Evolutionary conservation across 78 protist species (phyloP), one percentile per base, ranked within the genome.

Genomic region (Chrysochromulina parva): DNA sequence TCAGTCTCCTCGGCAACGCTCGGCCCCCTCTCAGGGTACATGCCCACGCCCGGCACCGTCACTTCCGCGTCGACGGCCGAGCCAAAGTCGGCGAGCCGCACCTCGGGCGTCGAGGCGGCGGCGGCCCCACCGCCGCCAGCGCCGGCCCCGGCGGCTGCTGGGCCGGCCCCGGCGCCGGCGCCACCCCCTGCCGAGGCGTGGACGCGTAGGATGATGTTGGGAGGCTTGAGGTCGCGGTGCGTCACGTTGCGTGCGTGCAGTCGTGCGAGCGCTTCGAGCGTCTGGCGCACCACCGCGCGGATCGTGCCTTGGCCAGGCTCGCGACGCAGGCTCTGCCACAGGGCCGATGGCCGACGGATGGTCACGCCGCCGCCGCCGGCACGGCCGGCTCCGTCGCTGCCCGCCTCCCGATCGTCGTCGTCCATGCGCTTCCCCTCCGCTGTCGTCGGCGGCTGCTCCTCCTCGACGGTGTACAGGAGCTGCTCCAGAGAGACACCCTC

Each of bases 211-310:
- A 74, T 74, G 22, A 50, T 3, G 58, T 74, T 74, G 16, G 57
- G 13, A 19, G 84, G 84, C 55, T 74, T 74, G 84, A 74, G 53
- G 84, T 74, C 84, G n/a, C 84, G 84, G 55, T 74, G 84, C 28
- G 54, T 48, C 47, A 74, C 11, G 19, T 48, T 16, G 20, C 24
- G 57, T 19, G 84, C 84, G 55, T 74, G 84, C 53, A 38, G 55
- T 16, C 11, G 20, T 0, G 54, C 84, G n/a, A 74, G 3, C 19
- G 58, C 84, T 1, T 0, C 53, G 57, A 50, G 3, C 7, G 17
- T 4, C 58, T 74, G 48, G 20, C 84, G 84, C 58, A 74, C 13
- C 53, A 50, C 7, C 58, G 47, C 16, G 28, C 81, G 52, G n/a
- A 73, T 58, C 28, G 53, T 24, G 62, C 0, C 0, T 20, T 10